Evolutionary conservation across 441 rosid species (phyloP), one percentile per base, ranked within the genome.

Genomic region (Adansonia rubrostipa): DNA sequence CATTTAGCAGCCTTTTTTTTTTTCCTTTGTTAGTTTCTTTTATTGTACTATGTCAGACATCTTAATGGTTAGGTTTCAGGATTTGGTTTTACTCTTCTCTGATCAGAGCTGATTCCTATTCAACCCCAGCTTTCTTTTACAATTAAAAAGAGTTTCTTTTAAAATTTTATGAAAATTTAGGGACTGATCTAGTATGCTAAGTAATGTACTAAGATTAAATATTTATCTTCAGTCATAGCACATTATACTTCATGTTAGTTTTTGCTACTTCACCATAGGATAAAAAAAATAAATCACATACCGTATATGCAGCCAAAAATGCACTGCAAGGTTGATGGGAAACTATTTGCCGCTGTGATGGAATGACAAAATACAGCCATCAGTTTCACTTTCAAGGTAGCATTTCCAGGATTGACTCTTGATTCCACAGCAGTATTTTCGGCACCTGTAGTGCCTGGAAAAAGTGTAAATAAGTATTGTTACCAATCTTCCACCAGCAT

Each of bases 251-350:
- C 71, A 45, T 33, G 33, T 47, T 74, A 62, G n/a, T 28, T 66
- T 40, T 51, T 48, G 28, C 14, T 6, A 61, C 40, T 57, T 22
- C 58, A 68, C 42, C 28, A 50, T 10, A 61, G 9, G 69, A 62
- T 45, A 42, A 78, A 48, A 71, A 51, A 4, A 33, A 15, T 66
- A 64, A 75, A 58, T 53, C 45, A 56, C 82, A 64, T 96, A 92
- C 99, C 98, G 84, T 85, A 92, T 82, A 94, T 96, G 88, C 98
- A 94, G 64, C 94, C 93, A 87, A 96, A 96, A 78, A 94, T 96
- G 87, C 98, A 92, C 84, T 94, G 99, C 89, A 96, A 87, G 72
- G 99, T 92, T 74, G 89, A 89, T 54, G 99, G 99, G 79, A 96
- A 96, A 83, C 91, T 94, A 84, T 92, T 94, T 77, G 99, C 97